Base-by-base conservation (phyloP, 306 rosid genomes). In the Alnus glutinosa region DNA sequence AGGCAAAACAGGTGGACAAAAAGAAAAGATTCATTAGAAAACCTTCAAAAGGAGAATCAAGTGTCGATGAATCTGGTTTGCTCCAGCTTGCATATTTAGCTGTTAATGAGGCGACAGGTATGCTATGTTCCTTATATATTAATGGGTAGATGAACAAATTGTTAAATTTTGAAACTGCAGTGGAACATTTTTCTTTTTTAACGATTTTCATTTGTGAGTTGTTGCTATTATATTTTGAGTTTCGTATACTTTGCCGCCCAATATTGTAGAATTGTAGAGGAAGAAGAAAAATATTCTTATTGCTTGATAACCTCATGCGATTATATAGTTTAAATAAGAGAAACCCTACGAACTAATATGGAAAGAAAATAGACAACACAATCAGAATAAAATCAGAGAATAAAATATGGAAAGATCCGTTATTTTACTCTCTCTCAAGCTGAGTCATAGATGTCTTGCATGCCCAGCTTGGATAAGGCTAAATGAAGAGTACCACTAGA, bases 21-120 rank as follows among this genome's bases (percentile, higher is more conserved):
- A 90, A 77, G 80, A 85, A 18, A 76, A 88, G 90, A 89, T 66
- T 84, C 72, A 44, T 80, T 75, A 85, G 67, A 81, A 88, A 90
- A 81, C 63, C 82, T 81, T 50, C 84, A 28, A 87, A 75, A 76
- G 89, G 86, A 39, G 89, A 85, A 74, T 37, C 73, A 14, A 86
- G 79, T 76, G 75, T 59, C 49, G 85, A 83, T 61, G 93, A 82
- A 61, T 59, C 85, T 77, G 79, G 47, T 55, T 78, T 84, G 59
- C 89, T 64, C 77, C 91, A 90, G 80, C 79, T 85, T 84, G 97
- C 93, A 52, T 90, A 85, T 88, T 83, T 86, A 78, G 93, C 96
- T 78, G 86, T 92, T 76, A 85, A 82, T 86, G 92, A 92, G 75
- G 89, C 89, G 57, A 82, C 89, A 42, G 98, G 98, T 92, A 82